Evolutionary conservation across 805 yeast genomes (phyloP).

Genomic region (Saccharomycopsis olivae): DNA sequence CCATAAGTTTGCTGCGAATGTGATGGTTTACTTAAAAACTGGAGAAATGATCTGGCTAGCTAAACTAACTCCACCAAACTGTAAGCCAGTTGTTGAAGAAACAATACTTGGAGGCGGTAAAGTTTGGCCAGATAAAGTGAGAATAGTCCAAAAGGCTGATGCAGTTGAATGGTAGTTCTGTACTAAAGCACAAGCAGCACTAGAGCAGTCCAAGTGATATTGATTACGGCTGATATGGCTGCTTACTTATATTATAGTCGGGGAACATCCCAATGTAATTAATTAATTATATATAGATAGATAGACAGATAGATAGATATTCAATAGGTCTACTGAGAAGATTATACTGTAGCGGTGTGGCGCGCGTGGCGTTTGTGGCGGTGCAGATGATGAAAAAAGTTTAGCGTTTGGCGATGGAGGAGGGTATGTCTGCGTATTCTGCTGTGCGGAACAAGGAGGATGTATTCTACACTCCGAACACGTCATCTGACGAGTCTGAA

Average conservation of each 20-base stretch:
- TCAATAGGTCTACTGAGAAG: too few relatives aligned
- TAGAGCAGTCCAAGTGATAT: too few relatives aligned
- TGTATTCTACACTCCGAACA: conserved; percentile 10
- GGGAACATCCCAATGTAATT: too few relatives aligned
- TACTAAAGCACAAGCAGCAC: too few relatives aligned
- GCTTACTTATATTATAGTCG: too few relatives aligned
- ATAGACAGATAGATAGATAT: too few relatives aligned
- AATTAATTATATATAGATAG: too few relatives aligned
- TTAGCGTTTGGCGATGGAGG: too few relatives aligned
- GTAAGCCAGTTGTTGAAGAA: conserved; percentile 63
- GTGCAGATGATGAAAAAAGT: too few relatives aligned
- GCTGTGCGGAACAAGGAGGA: conserved; percentile 14
- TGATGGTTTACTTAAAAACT: conserved; percentile 57
- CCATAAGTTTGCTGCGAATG: conserved; percentile 89
- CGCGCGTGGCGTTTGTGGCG: too few relatives aligned
- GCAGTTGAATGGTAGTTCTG: conserved; percentile 13
- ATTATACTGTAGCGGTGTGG: too few relatives aligned
- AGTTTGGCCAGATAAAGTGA: conserved; percentile 60
- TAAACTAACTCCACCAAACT: conserved; percentile 68
- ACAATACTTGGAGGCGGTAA: conserved; percentile 50
- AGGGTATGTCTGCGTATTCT: conserved; percentile 18
- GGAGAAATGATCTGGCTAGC: conserved; percentile 88
- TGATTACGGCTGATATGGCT: too few relatives aligned
- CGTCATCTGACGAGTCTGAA: conserved; percentile 11
- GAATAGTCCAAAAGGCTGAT: conserved; percentile 40